Conservation (phyloP, 805 yeast genomes). For the Nakazawaea siamensis region DNA sequence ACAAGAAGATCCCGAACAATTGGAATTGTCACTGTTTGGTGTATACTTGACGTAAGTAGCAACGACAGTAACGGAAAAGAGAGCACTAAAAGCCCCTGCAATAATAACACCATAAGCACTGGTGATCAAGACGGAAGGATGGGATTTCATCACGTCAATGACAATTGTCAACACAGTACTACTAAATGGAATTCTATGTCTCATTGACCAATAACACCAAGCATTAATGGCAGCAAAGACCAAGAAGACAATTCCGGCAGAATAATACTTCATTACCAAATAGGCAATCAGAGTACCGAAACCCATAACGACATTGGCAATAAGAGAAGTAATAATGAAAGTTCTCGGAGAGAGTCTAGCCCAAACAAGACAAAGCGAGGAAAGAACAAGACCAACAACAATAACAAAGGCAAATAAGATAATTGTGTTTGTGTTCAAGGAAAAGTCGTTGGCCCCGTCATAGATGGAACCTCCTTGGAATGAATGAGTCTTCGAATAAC, state of each 20-base stretch:
- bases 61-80: conserved; percentile 61
- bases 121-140: conserved; percentile 61
- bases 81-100: conserved; percentile 53
- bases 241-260: conserved; percentile 72
- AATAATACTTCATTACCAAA: conserved; percentile 58
- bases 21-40: conserved; percentile 42
- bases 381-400: conserved; percentile 49
- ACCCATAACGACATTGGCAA: conserved; percentile 59
- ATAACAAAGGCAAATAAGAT: conserved; percentile 61
- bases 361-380: conserved; percentile 44
- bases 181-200: conserved; percentile 65
- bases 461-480: conserved; percentile 61
- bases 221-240: conserved; percentile 59
- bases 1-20: conserved; percentile 39
- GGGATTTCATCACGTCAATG: conserved; percentile 67
- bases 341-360: conserved; percentile 60
- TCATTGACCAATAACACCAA: conserved; percentile 65
- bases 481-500: conserved; percentile 48
- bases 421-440: conserved; percentile 69
- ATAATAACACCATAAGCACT: conserved; percentile 53
- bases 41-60: conserved; percentile 75
- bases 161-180: conserved; percentile 61
- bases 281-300: conserved; percentile 73
- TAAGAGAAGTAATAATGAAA: conserved; percentile 63
- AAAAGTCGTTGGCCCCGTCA: conserved; percentile 39